Percentiles rank a stretch among this genome's conserved stretches.
These are phyloP conservation scores for Cairneyella variabilis DNA, from an alignment of 495 filamentous ascomycete genomes.

Conservation along the genomic window DNA sequence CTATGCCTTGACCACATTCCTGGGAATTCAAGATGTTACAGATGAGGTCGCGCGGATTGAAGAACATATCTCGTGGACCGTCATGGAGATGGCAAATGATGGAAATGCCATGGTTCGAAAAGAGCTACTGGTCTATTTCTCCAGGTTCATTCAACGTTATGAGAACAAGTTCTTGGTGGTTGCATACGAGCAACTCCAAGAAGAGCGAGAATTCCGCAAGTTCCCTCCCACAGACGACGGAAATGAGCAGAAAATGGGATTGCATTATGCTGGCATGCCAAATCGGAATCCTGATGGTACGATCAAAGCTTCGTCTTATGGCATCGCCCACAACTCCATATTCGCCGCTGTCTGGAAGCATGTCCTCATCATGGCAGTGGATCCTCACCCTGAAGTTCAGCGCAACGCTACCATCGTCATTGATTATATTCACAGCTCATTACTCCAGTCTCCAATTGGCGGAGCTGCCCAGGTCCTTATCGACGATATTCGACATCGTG, in stretches of 20 bases:
- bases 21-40: slow-evolving; percentile 90
- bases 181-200: slow-evolving; percentile 84
- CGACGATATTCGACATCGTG: slow-evolving; percentile 67
- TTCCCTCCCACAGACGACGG: slow-evolving; percentile 47
- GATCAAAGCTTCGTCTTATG: slow-evolving; percentile 43
- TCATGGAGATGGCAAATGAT: slow-evolving; percentile 84
- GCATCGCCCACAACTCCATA: slow-evolving; percentile 78
- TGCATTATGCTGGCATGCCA: slow-evolving; percentile 47
- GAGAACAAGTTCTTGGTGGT: slow-evolving; percentile 89
- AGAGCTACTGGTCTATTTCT: slow-evolving; percentile 90
- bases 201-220: slow-evolving; percentile 69
- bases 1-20: slow-evolving; percentile 86
- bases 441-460: slow-evolving; percentile 75
- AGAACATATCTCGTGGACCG: slow-evolving; percentile 76
- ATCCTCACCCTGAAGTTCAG: slow-evolving; percentile 91
- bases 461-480: slow-evolving; percentile 65
- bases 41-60: slow-evolving; percentile 87
- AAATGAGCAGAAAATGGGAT: slow-evolving; percentile 50
- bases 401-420: slow-evolving; percentile 75
- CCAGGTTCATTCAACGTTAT: slow-evolving; percentile 84
- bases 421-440: slow-evolving; percentile 73
- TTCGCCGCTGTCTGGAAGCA: slow-evolving; percentile 95
- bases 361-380: slow-evolving; percentile 81
- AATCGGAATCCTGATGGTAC: slow-evolving; percentile 47
- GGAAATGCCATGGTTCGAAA: slow-evolving; percentile 90